A percentile compares a stretch with the other conserved stretches of the same genome.
Evolutionary conservation across 371 early-diverging fungal species (phyloP).

Genomic region (Mucor lusitanicus): DNA sequence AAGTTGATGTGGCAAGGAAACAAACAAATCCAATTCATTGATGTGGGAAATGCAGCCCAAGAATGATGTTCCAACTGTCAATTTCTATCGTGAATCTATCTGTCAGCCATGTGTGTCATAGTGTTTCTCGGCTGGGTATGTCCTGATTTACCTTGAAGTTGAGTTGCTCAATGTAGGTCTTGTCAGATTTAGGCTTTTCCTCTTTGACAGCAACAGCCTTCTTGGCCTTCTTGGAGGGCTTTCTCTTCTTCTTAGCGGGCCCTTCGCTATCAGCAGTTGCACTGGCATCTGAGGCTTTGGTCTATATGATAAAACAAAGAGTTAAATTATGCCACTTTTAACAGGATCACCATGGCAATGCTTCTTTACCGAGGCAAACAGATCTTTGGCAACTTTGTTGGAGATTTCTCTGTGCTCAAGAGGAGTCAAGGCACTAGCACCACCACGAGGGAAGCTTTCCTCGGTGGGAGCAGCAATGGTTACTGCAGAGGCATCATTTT

Average conservation of each 20-base stretch:
- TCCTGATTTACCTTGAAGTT: conserved; percentile 69
- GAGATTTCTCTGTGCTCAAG: conserved; percentile 81
- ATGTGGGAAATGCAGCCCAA: conserved; percentile 82
- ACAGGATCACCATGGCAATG: background rate
- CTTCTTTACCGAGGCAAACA: conserved; percentile 42
- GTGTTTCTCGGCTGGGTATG: conserved; percentile 14
- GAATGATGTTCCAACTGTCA: conserved; percentile 73
- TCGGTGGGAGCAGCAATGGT: conserved; percentile 27
- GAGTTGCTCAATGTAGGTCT: conserved; percentile 55
- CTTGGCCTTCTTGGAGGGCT: conserved; percentile 33
- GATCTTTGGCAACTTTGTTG: conserved; percentile 71
- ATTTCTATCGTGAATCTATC: conserved; percentile 35
- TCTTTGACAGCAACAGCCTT: conserved; percentile 20
- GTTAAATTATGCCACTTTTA: background rate
- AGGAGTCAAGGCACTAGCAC: conserved; percentile 77
- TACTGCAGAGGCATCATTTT: conserved; percentile 24
- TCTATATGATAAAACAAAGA: background rate
- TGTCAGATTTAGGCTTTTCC: conserved; percentile 45
- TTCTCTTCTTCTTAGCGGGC: conserved; percentile 62
- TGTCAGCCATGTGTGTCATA: background rate
- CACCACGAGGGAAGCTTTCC: conserved; percentile 81
- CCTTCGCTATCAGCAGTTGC: conserved; percentile 22
- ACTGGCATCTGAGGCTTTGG: conserved; percentile 14
- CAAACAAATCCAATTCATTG: conserved; percentile 76
- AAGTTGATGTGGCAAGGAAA: conserved; percentile 79